phyloP scores from a whole-genome alignment of 352 stramenopile species.

The Phytophthora podocarpi region DNA sequence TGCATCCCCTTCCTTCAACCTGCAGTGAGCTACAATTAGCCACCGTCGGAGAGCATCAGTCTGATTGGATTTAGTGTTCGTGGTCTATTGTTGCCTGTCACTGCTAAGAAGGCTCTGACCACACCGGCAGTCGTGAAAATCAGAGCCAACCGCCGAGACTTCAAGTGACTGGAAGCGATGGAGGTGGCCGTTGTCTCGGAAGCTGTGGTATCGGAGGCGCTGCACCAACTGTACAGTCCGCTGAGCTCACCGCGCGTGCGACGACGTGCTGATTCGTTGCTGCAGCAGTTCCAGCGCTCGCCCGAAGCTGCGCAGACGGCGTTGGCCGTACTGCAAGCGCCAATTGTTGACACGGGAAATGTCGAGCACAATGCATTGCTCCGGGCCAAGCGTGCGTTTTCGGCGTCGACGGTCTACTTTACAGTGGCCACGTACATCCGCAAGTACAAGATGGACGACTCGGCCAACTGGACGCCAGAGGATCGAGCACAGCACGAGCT shows the following conservation, averaged over 20 bases:
- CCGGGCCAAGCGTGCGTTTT: slow-evolving; percentile 65
- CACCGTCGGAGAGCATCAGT: not conserved
- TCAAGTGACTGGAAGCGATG: slow-evolving; percentile 34
- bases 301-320: slow-evolving; percentile 64
- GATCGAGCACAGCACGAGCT: slow-evolving; percentile 60
- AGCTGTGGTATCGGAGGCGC: slow-evolving; percentile 53
- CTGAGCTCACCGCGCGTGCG: slow-evolving; percentile 68
- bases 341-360: slow-evolving; percentile 44
- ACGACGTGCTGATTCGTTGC: slow-evolving; percentile 70
- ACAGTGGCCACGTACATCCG: slow-evolving; percentile 67
- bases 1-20: too few relatives aligned
- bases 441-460: slow-evolving; percentile 78
- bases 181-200: slow-evolving; percentile 44
- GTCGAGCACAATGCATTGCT: slow-evolving; percentile 35
- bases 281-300: slow-evolving; percentile 79
- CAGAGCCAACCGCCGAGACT: not conserved
- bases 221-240: slow-evolving; percentile 78
- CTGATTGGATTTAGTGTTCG: not conserved
- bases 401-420: slow-evolving; percentile 77
- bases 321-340: slow-evolving; percentile 57
- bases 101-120: not conserved
- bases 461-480: slow-evolving; percentile 46
- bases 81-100: slow-evolving; percentile 26
- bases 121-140: slow-evolving; percentile 16
- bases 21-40: slow-evolving; percentile 2